Evolutionary conservation across 306 rosid genomes (phyloP), one percentile per base, ranked within the genome.

Genomic region (Acacia acuminata): DNA sequence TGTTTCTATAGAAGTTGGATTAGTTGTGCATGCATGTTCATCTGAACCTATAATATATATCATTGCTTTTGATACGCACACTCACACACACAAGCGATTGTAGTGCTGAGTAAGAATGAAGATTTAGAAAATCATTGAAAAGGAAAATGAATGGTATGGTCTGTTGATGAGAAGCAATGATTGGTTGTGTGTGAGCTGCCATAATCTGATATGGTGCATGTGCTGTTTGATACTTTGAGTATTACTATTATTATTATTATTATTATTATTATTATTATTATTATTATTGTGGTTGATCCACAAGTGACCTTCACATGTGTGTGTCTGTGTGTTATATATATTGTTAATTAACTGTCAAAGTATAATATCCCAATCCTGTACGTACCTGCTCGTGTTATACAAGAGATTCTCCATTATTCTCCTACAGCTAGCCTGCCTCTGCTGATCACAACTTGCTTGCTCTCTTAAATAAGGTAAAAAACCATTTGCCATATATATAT

Each of bases 241-340:
- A 45, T 19, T 10, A 45, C 30, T 27, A 45, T 64, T 64, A 71
- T 47, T 47, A 47, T 47, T 12, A 47, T 47, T 10, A 47, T 47
- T 47, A n/a, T n/a, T n/a, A n/a, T n/a, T 10, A 45, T 19, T 10
- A 45, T 19, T 27, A 45, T 64, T 64, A 71, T 47, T 47, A 47
- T 47, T 12, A 47, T 47, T 10, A 47, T 47, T 47, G 51, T 14
- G 51, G 51, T 42, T 44, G 14, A 75, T 71, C 53, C 36, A 45
- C 36, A 47, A 63, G 16, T 74, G 81, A 65, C 48, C 75, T 15
- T 50, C 75, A 51, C 61, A 20, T 65, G 81, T 40, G 11, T 38
- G 1, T 8, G 8, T 27, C 1, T 56, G 13, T 64, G 2, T 65
- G 45, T 43, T 40, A 19, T 38, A 22, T 40, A 19, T 38, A 22